phyloP scores from a whole-genome alignment of 345 rosid species.

The Viola odorata region DNA sequence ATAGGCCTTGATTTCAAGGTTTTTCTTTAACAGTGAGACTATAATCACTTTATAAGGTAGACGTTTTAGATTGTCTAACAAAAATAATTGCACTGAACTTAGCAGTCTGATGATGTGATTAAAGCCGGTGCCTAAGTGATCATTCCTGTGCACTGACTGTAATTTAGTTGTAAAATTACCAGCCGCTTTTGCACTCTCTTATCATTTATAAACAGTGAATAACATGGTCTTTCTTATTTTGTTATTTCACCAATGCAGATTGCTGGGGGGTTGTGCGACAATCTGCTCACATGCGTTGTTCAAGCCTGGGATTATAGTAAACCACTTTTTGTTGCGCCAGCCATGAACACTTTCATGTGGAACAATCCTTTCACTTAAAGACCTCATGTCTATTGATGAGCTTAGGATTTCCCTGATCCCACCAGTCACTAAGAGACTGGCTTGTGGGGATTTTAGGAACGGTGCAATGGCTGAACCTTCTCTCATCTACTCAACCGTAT shows the following conservation, averaged over 20 bases:
- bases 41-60: too few relatives aligned
- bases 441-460: constrained; percentile 83
- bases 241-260: constrained; percentile 39
- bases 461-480: constrained; percentile 96
- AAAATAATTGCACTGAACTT: too few relatives aligned
- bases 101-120: too few relatives aligned
- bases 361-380: constrained; percentile 76
- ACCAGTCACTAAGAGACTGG: constrained; percentile 72
- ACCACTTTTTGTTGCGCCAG: constrained; percentile 75
- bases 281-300: constrained; percentile 74
- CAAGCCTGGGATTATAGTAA: constrained; percentile 93
- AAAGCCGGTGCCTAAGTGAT: constrained; percentile 1
- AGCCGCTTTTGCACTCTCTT: background rate
- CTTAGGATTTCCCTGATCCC: constrained; percentile 86
- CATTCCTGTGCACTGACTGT: background rate
- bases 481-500: constrained; percentile 65
- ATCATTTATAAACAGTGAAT: background rate
- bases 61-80: too few relatives aligned
- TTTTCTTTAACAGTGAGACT: too few relatives aligned
- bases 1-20: too few relatives aligned
- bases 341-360: constrained; percentile 36
- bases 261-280: constrained; percentile 81
- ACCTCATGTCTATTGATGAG: constrained; percentile 72
- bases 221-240: background rate
- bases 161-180: background rate